These are phyloP conservation scores for Aspergillus nidulans DNA, from an alignment of 495 filamentous ascomycete species.

Conservation along the genomic window DNA sequence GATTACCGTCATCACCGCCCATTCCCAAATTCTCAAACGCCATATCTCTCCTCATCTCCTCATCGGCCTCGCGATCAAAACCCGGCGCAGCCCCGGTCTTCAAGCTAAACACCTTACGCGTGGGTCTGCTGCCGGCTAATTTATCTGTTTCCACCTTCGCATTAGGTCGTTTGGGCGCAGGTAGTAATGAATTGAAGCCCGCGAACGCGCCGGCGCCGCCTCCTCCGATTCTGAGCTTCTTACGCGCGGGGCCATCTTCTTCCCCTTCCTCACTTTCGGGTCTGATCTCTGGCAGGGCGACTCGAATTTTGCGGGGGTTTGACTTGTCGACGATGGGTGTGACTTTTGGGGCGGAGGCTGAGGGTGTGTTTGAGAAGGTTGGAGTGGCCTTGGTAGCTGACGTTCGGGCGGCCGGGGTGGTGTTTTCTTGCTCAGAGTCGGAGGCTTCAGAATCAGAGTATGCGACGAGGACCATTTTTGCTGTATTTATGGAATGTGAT, in stretches of 20 bases:
- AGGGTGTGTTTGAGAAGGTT: conserved; percentile 16
- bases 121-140: conserved; percentile 12
- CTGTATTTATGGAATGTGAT: background rate
- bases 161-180: conserved; percentile 65
- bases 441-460: conserved; percentile 85
- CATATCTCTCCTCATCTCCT: conserved; percentile 33
- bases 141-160: conserved; percentile 31
- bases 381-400: conserved; percentile 13
- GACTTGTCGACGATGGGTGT: conserved; percentile 69
- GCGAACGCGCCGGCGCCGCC: conserved; percentile 54
- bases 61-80: conserved; percentile 61
- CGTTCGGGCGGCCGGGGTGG: conserved; percentile 14
- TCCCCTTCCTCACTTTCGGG: conserved; percentile 38
- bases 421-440: conserved; percentile 33
- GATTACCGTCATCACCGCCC: conserved; percentile 15
- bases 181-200: conserved; percentile 82
- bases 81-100: conserved; percentile 76
- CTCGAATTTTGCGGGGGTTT: conserved; percentile 75
- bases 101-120: conserved; percentile 53
- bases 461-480: conserved; percentile 66
- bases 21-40: conserved; percentile 16
- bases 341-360: conserved; percentile 54
- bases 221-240: conserved; percentile 57
- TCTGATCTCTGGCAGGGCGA: conserved; percentile 59
- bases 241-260: conserved; percentile 62